Evolutionary conservation across 352 stramenopile genomes (phyloP).

Genomic region (Pythium sukuiense): DNA sequence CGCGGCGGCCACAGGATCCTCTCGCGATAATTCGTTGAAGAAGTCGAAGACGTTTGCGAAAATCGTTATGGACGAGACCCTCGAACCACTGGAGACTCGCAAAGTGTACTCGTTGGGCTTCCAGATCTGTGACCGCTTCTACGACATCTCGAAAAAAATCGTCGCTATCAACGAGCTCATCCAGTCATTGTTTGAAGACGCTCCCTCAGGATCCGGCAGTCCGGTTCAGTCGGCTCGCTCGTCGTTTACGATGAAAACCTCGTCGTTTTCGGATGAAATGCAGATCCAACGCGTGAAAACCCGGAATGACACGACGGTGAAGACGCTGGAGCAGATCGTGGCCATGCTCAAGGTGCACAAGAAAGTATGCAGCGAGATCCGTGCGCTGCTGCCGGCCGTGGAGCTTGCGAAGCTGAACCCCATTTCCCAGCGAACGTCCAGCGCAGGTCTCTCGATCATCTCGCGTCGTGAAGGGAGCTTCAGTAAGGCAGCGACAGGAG

Average conservation of each 20-base stretch:
- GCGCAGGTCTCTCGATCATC: conserved; percentile 8
- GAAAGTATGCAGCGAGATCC: conserved; percentile 37
- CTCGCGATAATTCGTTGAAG: conserved; percentile 19
- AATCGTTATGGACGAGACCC: conserved; percentile 23
- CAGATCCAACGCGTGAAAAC: conserved; percentile 31
- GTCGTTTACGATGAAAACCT: not conserved
- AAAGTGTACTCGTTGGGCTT: conserved; percentile 31
- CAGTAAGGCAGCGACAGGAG: conserved; percentile 8
- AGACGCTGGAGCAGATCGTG: conserved; percentile 35
- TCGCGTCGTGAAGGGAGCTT: conserved; percentile 18
- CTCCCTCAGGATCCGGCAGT: not conserved
- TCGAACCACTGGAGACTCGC: conserved; percentile 33
- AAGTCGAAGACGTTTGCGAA: conserved; percentile 2
- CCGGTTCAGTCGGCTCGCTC: not conserved
- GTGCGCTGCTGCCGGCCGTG: conserved; percentile 14
- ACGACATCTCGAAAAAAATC: conserved; percentile 33
- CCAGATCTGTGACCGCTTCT: conserved; percentile 40
- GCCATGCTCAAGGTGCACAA: conserved; percentile 42
- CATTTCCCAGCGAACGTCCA: not conserved
- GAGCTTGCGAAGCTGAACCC: conserved; percentile 8
- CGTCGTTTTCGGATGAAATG: conserved; percentile 7
- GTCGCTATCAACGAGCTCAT: conserved; percentile 2
- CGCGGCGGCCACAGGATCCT: conserved; percentile 12
- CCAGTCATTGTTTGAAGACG: conserved; percentile 24
- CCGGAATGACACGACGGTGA: conserved; percentile 36